Base-by-base conservation (phyloP, 2,329 filamentous ascomycete species). In the Colletotrichum scovillei region DNA sequence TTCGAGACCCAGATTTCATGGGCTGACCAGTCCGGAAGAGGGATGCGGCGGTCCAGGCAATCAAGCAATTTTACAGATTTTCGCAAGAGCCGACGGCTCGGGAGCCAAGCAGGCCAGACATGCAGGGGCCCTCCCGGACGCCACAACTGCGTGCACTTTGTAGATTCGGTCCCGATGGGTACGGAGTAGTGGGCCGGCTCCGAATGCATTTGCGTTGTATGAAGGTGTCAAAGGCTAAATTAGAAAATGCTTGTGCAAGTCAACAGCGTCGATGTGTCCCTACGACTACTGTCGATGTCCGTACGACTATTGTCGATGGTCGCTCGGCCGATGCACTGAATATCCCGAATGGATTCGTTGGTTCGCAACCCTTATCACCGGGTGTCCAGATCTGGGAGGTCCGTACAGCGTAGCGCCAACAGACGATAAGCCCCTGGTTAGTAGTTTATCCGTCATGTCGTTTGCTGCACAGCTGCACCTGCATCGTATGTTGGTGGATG, bases 1-100 rank as follows among this genome's bases (percentile, higher is more conserved):
- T 52, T 42, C 19, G 24, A 16, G 60, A 26, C 30, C 66, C 66
- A 65, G 52, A 72, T 63, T 64, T 56, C 46, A 64, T 63, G 65
- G 60, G 66, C 70, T 62, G 60, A 60, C 67, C 67, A 70, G 32
- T 60, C 26, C 57, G 26, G 28, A 58, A 22, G 70, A n/a, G 42
- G 42, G 19, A 22, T 49, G 19, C 42, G 42, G 42, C 55, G 32
- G 60, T 42, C 67, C 56, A 70, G 56, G 35, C 60, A 63, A 58
- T 52, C 53, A 38, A 56, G 32, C 22, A 38, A n/a, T 59, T 60
- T 64, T 60, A 49, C 56, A 59, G 67, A 73, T 65, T 73, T 42
- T 70, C 60, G 53, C 67, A 52, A 65, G 35, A 62, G 67, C 67
- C 69, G 66, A 59, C 26, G 52, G 65, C 65, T 64, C 58, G 66